Base-by-base conservation (phyloP, 1,284 basidiomycete species). In the Lignosus rhinocerotis region DNA sequence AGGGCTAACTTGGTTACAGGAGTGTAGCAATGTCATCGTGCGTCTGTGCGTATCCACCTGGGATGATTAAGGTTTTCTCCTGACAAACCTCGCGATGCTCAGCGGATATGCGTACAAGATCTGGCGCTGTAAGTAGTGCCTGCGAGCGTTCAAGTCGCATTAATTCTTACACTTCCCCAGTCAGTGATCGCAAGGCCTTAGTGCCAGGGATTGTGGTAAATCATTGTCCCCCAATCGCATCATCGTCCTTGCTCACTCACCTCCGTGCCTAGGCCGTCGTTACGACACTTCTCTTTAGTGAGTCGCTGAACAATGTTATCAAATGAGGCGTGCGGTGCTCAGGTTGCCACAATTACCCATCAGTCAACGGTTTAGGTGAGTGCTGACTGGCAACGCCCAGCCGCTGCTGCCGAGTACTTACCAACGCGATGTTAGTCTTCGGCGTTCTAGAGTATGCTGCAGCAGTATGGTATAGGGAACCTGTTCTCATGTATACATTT, bases 31-130 rank as follows among this genome's bases (percentile, higher is more conserved):
- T 30, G 10, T 50, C 8, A 6, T 62, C 41, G 55, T 62, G 12
- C 42, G 58, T 34, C 9, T 58, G 61, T 59, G 36, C 9, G 61
- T 45, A 4, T 17, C 6, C 17, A 53, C 19, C 21, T 3, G 10
- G 11, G 38, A 30, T 50, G 16, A 34, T 30, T 43, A 21, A 48
- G 8, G 17, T 14, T 19, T 19, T 11, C 16, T 4, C 25, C 25
- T 25, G 25, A 11, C 34, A 36, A 11, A 36, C 34, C 6, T 6
- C 14, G 34, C 34, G 34, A 36, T 25, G 25, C 12, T 4, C 31
- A 62, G 61, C 10, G 61, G 61, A 30, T 62, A 59, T 9, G 61
- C 61, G n/a, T 55, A 62, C 32, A 57, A 46, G 52, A 62, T 62
- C 43, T 62, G 61, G 58, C 54, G 34, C 25, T 58, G 61, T 62